These are phyloP conservation scores for Aspergillus sp. DNA, from an alignment of 2,329 filamentous ascomycete genomes.

Conservation along the genomic window DNA sequence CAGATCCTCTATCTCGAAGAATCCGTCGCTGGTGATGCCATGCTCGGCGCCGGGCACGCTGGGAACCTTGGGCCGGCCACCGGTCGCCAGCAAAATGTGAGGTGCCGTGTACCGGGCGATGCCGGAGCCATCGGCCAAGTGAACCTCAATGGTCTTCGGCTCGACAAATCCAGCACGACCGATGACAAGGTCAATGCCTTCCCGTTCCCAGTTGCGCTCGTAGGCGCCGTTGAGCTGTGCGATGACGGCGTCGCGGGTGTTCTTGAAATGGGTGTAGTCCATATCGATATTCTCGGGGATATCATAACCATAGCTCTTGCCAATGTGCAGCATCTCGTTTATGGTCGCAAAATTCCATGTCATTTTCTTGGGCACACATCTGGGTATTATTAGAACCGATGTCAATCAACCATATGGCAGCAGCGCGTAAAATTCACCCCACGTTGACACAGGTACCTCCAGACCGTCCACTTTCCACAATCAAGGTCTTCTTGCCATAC, in stretches of 20 bases:
- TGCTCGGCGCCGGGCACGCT: conserved; percentile 42
- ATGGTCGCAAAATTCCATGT: conserved; percentile 50
- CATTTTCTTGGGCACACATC: conserved; percentile 51
- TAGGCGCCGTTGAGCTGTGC: conserved; percentile 44
- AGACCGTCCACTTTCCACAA: conserved; percentile 46
- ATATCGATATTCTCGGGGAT: conserved; percentile 39
- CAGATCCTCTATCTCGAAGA: conserved; percentile 47
- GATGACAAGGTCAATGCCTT: conserved; percentile 48
- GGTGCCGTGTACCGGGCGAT: conserved; percentile 39
- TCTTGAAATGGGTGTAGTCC: conserved; percentile 46
- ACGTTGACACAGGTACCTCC: conserved; percentile 52
- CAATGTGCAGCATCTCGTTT: conserved; percentile 42
- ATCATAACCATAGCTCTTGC: conserved; percentile 45
- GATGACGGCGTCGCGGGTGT: conserved; percentile 43
- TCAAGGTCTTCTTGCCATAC: conserved; percentile 48
- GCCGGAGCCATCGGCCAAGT: conserved; percentile 36
- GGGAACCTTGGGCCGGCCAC: conserved; percentile 43
- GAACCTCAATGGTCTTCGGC: conserved; percentile 42
- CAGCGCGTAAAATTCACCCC: conserved; percentile 44
- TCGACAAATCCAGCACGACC: conserved; percentile 44
- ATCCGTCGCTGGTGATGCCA: conserved; percentile 49
- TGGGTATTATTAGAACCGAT: no score
- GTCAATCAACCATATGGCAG: no score
- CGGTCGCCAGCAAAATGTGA: conserved; percentile 46
- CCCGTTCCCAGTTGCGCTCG: conserved; percentile 46